Evolutionary conservation across 1,139 yeast species (phyloP), one percentile per base, ranked within the genome.

Genomic region (Pichia sp.): DNA sequence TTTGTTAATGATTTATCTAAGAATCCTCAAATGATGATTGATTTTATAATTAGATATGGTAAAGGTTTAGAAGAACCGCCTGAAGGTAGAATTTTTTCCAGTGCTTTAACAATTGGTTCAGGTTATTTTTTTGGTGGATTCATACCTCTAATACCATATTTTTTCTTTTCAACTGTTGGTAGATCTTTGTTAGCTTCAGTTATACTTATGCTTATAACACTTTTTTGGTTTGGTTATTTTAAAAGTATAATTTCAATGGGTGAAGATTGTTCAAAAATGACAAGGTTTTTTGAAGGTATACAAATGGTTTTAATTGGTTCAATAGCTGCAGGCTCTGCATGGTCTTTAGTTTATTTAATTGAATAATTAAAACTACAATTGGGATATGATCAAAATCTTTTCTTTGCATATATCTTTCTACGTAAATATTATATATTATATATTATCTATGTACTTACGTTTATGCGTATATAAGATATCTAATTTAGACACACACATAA

Each of bases 271-370:
- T 77, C 88, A 18, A 69, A 69, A 11, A 64, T 67, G 55, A 82
- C 81, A 62, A 87, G 88, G 63, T 71, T 86, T 7, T 70, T 73
- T 47, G 96, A 90, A 67, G 98, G 98, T 49, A 53, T 86, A 44
- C 96, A 90, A 70, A 93, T 93, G 98, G 84, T 90, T 53, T 72
- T 86, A 25, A 91, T 89, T 49, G 99, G 99, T 44, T 95, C 97
- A 19, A 72, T 87, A 36, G 99, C 99, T 29, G 99, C 99, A 6
- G 96, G 96, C 9, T 88, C 96, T 29, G 98, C 99, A 25, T 93
- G 96, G 96, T 82, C 83, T 46, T 79, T 91, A 66, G 98, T 93
- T 45, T 85, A 83, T 66, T 71, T 84, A 58, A 83, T 90, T 58
- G 96, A 85, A 34, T 34, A 18, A 34, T n/a, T 31, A 5, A 16